Percentiles rank a stretch among this genome's conserved stretches.
Conservation (phyloP, 768 basidiomycete species). For the Lactarius sanguifluus region DNA sequence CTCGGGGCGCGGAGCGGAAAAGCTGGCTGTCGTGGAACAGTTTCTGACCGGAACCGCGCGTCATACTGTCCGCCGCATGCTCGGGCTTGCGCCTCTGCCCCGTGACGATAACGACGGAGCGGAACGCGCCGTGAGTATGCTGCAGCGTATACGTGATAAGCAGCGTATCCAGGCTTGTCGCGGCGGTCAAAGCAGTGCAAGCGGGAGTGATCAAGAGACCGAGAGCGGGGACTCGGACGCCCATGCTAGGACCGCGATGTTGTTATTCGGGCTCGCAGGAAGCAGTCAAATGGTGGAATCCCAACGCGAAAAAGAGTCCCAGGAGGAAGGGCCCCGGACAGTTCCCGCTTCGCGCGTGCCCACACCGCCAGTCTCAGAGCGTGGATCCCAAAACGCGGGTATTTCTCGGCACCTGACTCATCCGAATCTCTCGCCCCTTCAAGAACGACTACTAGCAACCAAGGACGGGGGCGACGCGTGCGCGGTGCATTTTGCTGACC, state of each 20-base stretch:
- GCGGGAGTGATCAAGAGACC: constrained; percentile 23
- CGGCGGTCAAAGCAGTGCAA: too few species aligned
- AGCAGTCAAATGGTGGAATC: neutral
- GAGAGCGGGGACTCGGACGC: constrained; percentile 21
- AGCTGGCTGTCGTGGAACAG: constrained; percentile 45
- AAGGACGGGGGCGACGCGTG: neutral
- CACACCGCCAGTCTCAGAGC: neutral
- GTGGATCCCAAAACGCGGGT: neutral
- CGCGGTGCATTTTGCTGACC: neutral
- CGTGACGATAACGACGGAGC: neutral
- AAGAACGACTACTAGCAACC: too few species aligned
- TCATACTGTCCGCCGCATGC: constrained; percentile 32
- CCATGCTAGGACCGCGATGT: constrained; percentile 19
- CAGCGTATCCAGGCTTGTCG: constrained; percentile 21
- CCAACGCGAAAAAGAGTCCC: neutral
- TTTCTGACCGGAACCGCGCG: constrained; percentile 44
- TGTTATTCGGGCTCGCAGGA: constrained; percentile 17
- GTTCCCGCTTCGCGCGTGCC: neutral
- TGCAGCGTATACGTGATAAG: constrained; percentile 15
- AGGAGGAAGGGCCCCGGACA: neutral
- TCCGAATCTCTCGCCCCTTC: neutral
- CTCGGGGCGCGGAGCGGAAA: constrained; percentile 44
- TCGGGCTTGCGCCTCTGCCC: constrained; percentile 6
- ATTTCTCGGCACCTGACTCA: neutral
- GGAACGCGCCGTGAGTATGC: constrained; percentile 11